Conservation (phyloP, 306 rosid genomes). For the Calophaca sinica region DNA sequence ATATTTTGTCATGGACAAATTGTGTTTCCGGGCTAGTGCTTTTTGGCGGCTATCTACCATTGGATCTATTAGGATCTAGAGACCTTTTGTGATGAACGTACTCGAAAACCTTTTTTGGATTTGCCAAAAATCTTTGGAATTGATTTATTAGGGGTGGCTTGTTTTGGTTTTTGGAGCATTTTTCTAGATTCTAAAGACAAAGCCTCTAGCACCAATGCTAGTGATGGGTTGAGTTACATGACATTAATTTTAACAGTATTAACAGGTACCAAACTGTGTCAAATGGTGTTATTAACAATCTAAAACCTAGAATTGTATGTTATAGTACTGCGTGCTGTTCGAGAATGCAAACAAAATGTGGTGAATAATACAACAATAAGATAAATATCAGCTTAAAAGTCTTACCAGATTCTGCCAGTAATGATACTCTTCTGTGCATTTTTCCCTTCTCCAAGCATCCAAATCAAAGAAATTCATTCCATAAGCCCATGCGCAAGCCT, state of each 20-base stretch:
- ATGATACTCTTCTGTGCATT: conserved; percentile 86
- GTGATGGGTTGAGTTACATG: conserved; percentile 1
- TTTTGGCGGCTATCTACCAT: no score
- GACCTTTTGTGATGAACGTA: no score
- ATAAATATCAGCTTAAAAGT: conserved; percentile 16
- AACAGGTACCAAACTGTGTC: background rate
- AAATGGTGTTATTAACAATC: conserved; percentile 27
- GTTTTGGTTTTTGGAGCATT: background rate
- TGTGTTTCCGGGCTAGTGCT: no score
- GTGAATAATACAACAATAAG: background rate
- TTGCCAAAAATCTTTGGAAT: no score
- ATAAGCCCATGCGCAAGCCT: conserved; percentile 92
- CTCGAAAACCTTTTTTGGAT: no score
- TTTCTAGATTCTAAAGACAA: conserved; percentile 27
- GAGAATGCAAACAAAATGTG: conserved; percentile 16
- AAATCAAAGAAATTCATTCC: conserved; percentile 93
- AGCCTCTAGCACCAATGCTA: conserved; percentile 22
- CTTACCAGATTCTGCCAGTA: conserved; percentile 91
- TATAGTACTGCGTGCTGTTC: conserved; percentile 6
- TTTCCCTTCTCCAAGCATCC: conserved; percentile 90
- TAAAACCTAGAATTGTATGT: background rate
- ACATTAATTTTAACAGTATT: background rate
- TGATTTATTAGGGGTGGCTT: background rate
- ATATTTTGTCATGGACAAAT: no score
- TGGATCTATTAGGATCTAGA: no score